A percentile compares a stretch with the other conserved stretches of the same genome.
phyloP scores from a whole-genome alignment of 2,329 filamentous ascomycete species.

The Colletotrichum caudatum region DNA sequence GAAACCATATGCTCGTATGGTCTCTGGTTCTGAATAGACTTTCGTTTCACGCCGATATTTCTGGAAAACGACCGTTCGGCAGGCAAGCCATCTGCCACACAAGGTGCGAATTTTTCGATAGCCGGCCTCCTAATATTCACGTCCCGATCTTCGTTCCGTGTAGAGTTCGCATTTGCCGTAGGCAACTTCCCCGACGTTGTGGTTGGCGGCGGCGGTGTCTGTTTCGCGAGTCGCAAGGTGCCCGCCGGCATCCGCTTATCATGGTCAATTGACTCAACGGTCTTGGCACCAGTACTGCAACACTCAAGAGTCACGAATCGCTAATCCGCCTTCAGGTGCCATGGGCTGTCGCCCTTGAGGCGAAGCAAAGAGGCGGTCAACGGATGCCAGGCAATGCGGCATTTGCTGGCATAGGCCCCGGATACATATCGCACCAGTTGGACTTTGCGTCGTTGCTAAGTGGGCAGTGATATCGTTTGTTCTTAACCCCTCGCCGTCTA shows the following conservation, averaged over 20 bases:
- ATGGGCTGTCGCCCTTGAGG: neutral
- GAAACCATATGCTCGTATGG: neutral
- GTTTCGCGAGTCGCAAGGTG: neutral
- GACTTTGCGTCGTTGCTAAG: neutral
- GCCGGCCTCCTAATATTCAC: neutral
- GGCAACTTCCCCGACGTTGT: neutral
- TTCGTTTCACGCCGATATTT: neutral
- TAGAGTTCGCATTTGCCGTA: neutral
- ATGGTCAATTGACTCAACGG: neutral
- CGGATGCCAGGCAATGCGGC: neutral
- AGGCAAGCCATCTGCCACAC: neutral
- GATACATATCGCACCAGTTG: neutral
- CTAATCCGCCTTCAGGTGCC: neutral
- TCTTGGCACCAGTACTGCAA: neutral
- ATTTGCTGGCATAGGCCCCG: neutral
- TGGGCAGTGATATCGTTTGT: neutral
- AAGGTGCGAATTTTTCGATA: neutral
- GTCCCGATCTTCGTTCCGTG: neutral
- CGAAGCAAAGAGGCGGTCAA: neutral
- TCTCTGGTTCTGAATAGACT: neutral
- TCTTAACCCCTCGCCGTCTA: constrained; percentile 11
- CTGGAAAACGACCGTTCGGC: neutral
- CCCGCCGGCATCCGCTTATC: neutral
- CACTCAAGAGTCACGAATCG: too few species aligned
- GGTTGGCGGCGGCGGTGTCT: neutral